These are phyloP conservation scores for Paramecium octaurelia DNA, from an alignment of 73 alveolate species.

Conservation along the genomic window DNA sequence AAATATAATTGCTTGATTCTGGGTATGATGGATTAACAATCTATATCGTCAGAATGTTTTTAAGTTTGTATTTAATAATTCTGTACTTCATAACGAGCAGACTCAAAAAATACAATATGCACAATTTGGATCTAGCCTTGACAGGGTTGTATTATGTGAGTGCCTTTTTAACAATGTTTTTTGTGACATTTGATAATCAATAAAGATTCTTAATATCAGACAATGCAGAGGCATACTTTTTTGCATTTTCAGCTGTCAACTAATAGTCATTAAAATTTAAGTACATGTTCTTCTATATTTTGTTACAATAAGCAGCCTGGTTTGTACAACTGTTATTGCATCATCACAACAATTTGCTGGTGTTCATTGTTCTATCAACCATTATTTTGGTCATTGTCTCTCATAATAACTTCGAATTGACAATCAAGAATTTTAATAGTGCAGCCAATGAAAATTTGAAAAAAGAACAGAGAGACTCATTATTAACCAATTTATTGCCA, in stretches of 20 bases:
- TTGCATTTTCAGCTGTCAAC: conserved; percentile 39
- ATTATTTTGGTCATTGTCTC: conserved; percentile 2
- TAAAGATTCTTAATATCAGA: conserved; percentile 13
- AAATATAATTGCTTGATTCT: conserved; percentile 2
- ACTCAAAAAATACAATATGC: conserved; percentile 26
- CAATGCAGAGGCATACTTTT: conserved; percentile 44
- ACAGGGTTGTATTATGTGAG: conserved; percentile 27
- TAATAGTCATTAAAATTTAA: conserved; percentile 26
- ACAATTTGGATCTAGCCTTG: conserved; percentile 3
- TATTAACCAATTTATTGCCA: conserved; percentile 50
- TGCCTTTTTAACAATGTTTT: neutral
- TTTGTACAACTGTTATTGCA: neutral
- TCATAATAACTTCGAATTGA: conserved; percentile 38
- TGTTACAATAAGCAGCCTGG: conserved; percentile 13
- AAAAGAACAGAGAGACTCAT: conserved; percentile 41
- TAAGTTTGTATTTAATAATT: neutral
- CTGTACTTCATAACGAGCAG: conserved; percentile 18
- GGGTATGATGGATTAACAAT: neutral
- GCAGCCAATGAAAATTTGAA: conserved; percentile 31
- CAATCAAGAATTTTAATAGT: neutral
- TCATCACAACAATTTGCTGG: neutral
- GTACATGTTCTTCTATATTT: neutral
- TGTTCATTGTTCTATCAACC: neutral
- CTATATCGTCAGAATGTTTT: conserved; percentile 24
- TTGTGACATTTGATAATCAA: neutral